Evolutionary conservation across 306 rosid genomes (phyloP), one percentile per base, ranked within the genome.

Genomic region (Dalbergia cultrata): DNA sequence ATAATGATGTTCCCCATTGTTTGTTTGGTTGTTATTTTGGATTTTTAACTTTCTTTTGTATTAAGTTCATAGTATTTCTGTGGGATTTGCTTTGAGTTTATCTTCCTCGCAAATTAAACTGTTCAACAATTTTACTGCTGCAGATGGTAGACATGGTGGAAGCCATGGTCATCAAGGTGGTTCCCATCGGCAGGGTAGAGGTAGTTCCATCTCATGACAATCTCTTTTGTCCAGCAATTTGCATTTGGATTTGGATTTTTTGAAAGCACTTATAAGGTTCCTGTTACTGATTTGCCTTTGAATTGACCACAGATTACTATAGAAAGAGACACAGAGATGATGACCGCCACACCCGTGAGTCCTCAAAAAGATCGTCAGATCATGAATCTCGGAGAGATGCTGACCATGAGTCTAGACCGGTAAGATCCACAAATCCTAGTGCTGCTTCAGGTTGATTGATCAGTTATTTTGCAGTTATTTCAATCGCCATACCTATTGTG

Each of bases 111-210:
- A 62, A 65, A 65, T 75, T 65, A 39, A 86, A 71, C 50, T 14
- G 18, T 50, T 71, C 53, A n/a, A 33, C 72, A 45, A 44, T 73
- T 82, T 67, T 76, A 33, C 52, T 84, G 6, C 59, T 86, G 85
- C 89, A 95, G 99, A 91, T 93, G 91, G 94, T 53, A 89, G 97
- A 85, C 97, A 89, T 45, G 94, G 97, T 73, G 93, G 98, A 82
- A 61, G 86, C 68, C 88, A 86, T 18, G 88, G 17, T 14, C 87
- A 84, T 83, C 87, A 92, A 10, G 97, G 97, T 37, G 93, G 94
- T 16, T 82, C 89, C 74, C 73, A 87, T 81, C 94, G 93, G 67
- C 93, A 84, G 49, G 90, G 92, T 70, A 90, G 89, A 95, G 99
- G 99, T 95, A 90, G 66, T 47, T 26, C 47, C 82, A 72, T 79